Percentiles rank a stretch among this genome's conserved stretches.
phyloP scores from a whole-genome alignment of 306 rosid genomes.

The Acmispon strigosus region DNA sequence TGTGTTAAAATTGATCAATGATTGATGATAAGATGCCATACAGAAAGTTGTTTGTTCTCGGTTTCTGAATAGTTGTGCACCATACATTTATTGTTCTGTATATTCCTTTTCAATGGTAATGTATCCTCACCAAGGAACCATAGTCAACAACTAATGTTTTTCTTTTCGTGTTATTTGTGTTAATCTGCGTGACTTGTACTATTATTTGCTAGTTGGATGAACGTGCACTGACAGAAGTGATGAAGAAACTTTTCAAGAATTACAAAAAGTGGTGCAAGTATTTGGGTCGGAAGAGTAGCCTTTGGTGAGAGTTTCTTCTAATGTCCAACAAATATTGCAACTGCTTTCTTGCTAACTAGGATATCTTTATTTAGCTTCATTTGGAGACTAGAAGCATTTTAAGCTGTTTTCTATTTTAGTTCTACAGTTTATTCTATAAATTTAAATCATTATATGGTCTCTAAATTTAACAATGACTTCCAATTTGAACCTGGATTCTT shows the following conservation, averaged over 20 bases:
- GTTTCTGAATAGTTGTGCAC: background rate
- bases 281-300: constrained; percentile 97
- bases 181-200: constrained; percentile 23
- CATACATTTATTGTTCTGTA: background rate
- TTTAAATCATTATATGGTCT: background rate
- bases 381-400: background rate
- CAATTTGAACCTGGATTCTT: constrained; percentile 2
- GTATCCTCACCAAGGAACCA: background rate
- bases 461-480: constrained; percentile 10
- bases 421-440: constrained; percentile 1
- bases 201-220: constrained; percentile 80
- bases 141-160: background rate
- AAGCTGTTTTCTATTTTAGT: background rate
- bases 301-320: constrained; percentile 55
- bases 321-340: background rate
- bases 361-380: background rate
- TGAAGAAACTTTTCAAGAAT: constrained; percentile 98
- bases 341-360: background rate
- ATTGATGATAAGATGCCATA: background rate
- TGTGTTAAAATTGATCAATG: background rate
- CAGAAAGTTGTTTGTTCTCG: background rate
- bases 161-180: background rate
- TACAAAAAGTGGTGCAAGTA: constrained; percentile 99
- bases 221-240: constrained; percentile 87
- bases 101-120: background rate